Evolutionary conservation across 2,329 filamentous ascomycete genomes (phyloP), one percentile per base, ranked within the genome.

Genomic region (Penicillium sp.): DNA sequence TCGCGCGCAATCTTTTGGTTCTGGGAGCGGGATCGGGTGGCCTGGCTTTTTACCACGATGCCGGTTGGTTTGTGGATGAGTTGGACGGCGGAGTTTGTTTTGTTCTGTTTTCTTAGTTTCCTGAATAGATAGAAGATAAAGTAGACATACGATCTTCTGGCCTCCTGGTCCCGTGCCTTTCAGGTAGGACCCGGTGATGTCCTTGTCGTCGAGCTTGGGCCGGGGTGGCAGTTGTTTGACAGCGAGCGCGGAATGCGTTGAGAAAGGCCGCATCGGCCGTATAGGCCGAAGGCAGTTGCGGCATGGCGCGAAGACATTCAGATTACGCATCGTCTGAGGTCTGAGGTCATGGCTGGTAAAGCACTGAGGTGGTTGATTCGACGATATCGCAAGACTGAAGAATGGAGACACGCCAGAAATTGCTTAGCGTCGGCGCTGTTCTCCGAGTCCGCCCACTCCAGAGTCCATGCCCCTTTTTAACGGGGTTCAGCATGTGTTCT

Each of bases 61-160:
- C 93, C 93, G 0, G 92, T 96, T 5, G 93, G 91, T 16, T 89
- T 76, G 72, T 99, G 94, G 64, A 88, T 94, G 35, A 99, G 80
- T 71, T 99, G 94, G 2, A 97, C 93, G 38, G 93, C 93, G 0
- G 90, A 97, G 62, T 87, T 91, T 24, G 94, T 99, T 84, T 99
- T 99, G 76, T 99, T 99, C 88, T 79, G 46, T 23, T 47, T 30
- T 33, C 5, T 33, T 33, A 33, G 30, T 12, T 3, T 9, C 30
- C 7, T 33, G 30, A 33, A 62, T 50, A 61, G 57, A 16, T 40
- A 33, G 3, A 12, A 33, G 12, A 6, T 6, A 33, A 6, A 14
- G 12, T 3, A 33, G 26, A 47, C 56, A 12, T 74, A 91, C 88
- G 76, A 97, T 97, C 72, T 97, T 97, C 71, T 99, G 94, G 0